phyloP scores from a whole-genome alignment of 164 flowering plant genomes.

The Chimonanthus praecox region DNA sequence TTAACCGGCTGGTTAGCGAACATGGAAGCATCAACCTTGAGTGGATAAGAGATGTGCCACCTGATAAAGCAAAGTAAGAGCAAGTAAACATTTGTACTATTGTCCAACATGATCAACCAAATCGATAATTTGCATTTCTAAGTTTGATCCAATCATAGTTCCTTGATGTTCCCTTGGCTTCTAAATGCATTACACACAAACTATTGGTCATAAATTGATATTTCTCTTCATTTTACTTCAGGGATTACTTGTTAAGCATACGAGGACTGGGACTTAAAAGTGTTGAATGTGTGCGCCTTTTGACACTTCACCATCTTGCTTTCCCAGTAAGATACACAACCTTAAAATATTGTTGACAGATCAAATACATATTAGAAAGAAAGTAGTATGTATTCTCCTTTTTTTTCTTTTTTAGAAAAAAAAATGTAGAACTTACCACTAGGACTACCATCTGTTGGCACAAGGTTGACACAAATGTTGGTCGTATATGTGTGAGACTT shows the following conservation, averaged over 20 bases:
- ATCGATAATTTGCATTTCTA: not conserved
- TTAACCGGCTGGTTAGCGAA: slow-evolving; percentile 67
- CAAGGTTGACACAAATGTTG: slow-evolving; percentile 94
- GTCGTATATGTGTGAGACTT: slow-evolving; percentile 69
- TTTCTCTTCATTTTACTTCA: slow-evolving; percentile 9
- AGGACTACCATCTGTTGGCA: not conserved
- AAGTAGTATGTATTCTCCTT: no score
- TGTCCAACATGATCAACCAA: not conserved
- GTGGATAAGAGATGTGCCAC: slow-evolving; percentile 92
- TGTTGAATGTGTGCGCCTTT: slow-evolving; percentile 91
- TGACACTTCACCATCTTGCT: slow-evolving; percentile 94
- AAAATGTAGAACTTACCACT: slow-evolving; percentile 1
- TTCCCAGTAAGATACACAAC: slow-evolving; percentile 72
- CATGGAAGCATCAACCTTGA: slow-evolving; percentile 94
- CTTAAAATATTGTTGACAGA: not conserved
- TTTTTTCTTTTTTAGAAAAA: no score
- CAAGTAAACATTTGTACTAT: not conserved
- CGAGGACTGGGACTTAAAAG: slow-evolving; percentile 93
- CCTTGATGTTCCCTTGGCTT: not conserved
- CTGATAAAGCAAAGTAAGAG: slow-evolving; percentile 95
- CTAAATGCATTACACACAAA: not conserved
- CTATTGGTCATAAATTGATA: not conserved
- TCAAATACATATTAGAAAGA: no score
- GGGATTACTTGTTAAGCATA: slow-evolving; percentile 83
- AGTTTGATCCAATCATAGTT: not conserved